Evolutionary conservation across 1,284 basidiomycete genomes (phyloP).

Genomic region (Cutaneotrichosporon daszewskae): DNA sequence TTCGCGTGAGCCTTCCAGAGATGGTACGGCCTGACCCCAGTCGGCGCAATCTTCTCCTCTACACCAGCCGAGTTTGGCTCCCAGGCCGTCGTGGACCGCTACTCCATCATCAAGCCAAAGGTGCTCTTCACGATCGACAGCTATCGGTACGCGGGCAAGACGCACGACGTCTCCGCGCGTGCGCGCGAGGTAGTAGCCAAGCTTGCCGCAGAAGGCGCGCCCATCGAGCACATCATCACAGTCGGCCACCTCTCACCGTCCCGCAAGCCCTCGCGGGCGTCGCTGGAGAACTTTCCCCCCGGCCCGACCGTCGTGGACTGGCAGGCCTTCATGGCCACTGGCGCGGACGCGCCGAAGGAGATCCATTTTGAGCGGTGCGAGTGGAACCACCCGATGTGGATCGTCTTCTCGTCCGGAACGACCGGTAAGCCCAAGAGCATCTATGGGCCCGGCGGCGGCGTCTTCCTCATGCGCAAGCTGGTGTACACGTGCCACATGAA

Average conservation of each 20-base stretch:
- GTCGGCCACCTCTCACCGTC: slow-evolving; percentile 28
- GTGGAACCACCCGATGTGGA: slow-evolving; percentile 35
- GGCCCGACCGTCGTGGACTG: slow-evolving; percentile 5
- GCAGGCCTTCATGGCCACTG: slow-evolving; percentile 15
- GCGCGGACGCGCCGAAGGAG: slow-evolving; percentile 15
- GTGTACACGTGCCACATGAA: slow-evolving; percentile 14
- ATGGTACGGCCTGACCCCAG: background rate
- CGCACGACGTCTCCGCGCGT: slow-evolving; percentile 25
- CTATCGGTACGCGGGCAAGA: slow-evolving; percentile 40
- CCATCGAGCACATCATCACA: slow-evolving; percentile 29
- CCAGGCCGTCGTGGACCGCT: slow-evolving; percentile 26
- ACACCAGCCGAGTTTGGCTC: slow-evolving; percentile 27
- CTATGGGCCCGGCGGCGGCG: slow-evolving; percentile 29
- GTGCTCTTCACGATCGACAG: slow-evolving; percentile 42
- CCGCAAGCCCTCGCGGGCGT: slow-evolving; percentile 19
- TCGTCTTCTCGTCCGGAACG: slow-evolving; percentile 42
- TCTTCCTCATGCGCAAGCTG: slow-evolving; percentile 22
- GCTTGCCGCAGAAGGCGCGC: slow-evolving; percentile 18
- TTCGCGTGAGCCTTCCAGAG: slow-evolving; percentile 1
- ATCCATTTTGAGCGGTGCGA: slow-evolving; percentile 25
- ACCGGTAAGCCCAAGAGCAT: slow-evolving; percentile 47
- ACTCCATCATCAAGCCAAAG: slow-evolving; percentile 35
- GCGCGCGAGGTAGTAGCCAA: slow-evolving; percentile 16
- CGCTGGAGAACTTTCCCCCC: slow-evolving; percentile 12
- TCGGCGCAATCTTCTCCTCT: slow-evolving; percentile 26